Evolutionary conservation across 1,139 yeast species (phyloP).

Genomic region (Geotrichum candidum): DNA sequence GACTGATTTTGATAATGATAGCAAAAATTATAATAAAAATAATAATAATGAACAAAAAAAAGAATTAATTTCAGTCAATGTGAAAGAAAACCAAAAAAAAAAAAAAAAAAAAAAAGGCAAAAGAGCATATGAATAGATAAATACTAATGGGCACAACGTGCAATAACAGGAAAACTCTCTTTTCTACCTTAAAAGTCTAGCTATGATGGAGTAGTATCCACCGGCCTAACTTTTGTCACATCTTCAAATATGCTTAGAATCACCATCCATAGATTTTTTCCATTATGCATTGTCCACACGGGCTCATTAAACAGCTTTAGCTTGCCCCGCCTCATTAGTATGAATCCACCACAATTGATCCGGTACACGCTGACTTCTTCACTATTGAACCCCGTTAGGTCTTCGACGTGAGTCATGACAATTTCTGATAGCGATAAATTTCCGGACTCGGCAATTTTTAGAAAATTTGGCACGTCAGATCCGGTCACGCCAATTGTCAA

Average conservation of each 20-base stretch:
- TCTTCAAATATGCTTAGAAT: background rate
- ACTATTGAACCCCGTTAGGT: constrained; percentile 2
- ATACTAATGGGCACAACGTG: background rate
- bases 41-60: too few relatives aligned
- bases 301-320: constrained; percentile 10
- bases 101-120: too few relatives aligned
- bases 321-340: constrained; percentile 5
- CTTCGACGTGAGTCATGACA: constrained; percentile 1
- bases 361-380: constrained; percentile 3
- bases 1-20: background rate
- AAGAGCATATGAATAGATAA: too few relatives aligned
- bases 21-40: too few relatives aligned
- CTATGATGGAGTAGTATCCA: background rate
- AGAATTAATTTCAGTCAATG: background rate
- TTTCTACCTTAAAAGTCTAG: background rate
- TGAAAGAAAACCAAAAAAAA: background rate
- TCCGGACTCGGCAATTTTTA: background rate
- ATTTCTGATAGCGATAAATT: background rate
- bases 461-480: constrained; percentile 4
- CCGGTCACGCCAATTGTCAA: constrained; percentile 7
- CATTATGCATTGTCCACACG: background rate
- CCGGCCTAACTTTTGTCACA: background rate
- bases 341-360: constrained; percentile 8
- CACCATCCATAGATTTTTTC: constrained; percentile 2
- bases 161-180: background rate